Base-by-base conservation (phyloP, 352 stramenopile species). In the Pythium chondricola region DNA sequence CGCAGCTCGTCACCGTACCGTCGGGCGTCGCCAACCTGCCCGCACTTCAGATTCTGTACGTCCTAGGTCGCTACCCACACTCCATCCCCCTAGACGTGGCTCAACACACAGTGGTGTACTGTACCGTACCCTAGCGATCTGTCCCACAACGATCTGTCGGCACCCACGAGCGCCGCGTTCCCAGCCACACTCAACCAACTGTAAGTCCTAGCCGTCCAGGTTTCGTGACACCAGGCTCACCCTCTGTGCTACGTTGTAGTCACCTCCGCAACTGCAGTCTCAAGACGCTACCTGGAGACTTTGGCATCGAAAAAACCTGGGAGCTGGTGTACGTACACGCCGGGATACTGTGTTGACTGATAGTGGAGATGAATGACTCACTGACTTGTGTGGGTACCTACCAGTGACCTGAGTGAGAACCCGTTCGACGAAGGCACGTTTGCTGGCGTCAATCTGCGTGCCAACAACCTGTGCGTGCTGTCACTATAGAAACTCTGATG, bases 361-460 rank as follows among this genome's bases (percentile, higher is more conserved):
- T 22, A 45, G 3, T 47, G 7, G 9, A 31, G 33, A 13, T 17
- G 13, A 27, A 30, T 40, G 18, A 26, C 8, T 40, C 6, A 17
- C 10, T 41, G n/a, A 4, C 25, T 35, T 6, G 33, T 16, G 14
- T 37, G 10, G 32, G 2, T 22, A 2, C 21, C 18, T 26, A 30
- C 17, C 35, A 64, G 56, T 33, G 56, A 65, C 27, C 32, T 65
- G 14, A 65, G 56, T 39, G 30, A 52, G 18, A 65, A 65, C 37
- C 49, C 43, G 1, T 52, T 65, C 20, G 24, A 21, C 10, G 44
- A 50, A 9, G 32, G 17, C 6, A 38, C 48, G 2, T 59, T 65
- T 25, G 10, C 9, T 4, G 46, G 36, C 14, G 45, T 59, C 30
- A 54, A 52, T 36, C 31, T 65, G 21, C 48, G 48, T 14, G 42